These are phyloP conservation scores for Euphorbia corollata DNA, from an alignment of 441 rosid genomes.

Conservation along the genomic window DNA sequence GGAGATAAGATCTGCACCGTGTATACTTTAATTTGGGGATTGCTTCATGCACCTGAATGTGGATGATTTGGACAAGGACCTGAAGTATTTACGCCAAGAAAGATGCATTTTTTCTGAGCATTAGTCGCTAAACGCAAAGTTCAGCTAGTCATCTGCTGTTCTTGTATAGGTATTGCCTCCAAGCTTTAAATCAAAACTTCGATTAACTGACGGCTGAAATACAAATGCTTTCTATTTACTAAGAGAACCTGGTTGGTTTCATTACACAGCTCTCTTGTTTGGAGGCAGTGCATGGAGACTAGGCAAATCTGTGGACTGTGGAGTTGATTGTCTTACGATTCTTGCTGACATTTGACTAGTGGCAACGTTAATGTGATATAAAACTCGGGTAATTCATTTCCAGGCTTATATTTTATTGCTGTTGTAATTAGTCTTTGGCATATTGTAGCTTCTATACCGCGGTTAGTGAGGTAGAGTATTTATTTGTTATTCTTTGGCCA, in stretches of 20 bases:
- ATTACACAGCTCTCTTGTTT: conserved; percentile 18
- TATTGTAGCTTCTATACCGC: conserved; percentile 4
- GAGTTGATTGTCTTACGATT: conserved; percentile 4
- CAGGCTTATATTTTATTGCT: conserved; percentile 9
- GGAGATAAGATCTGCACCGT: neutral
- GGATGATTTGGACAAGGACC: neutral
- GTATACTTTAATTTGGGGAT: neutral
- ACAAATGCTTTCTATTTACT: neutral
- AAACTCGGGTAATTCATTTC: conserved; percentile 1
- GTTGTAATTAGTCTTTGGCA: conserved; percentile 24
- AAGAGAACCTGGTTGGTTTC: conserved; percentile 1
- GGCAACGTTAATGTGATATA: neutral
- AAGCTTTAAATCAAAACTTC: neutral
- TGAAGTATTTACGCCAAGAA: neutral
- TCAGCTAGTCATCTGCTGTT: neutral
- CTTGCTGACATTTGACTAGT: neutral
- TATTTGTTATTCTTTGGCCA: conserved; percentile 18
- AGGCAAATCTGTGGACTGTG: neutral
- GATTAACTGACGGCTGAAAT: neutral
- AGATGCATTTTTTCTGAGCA: conserved; percentile 5
- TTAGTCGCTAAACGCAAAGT: neutral
- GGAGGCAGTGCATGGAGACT: neutral
- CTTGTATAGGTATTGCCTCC: neutral
- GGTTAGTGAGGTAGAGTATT: conserved; percentile 21
- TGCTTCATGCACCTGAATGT: neutral